Percentiles rank a stretch among this genome's conserved stretches.
phyloP scores from a whole-genome alignment of 2,329 filamentous ascomycete genomes.

The Monilinia polystroma region DNA sequence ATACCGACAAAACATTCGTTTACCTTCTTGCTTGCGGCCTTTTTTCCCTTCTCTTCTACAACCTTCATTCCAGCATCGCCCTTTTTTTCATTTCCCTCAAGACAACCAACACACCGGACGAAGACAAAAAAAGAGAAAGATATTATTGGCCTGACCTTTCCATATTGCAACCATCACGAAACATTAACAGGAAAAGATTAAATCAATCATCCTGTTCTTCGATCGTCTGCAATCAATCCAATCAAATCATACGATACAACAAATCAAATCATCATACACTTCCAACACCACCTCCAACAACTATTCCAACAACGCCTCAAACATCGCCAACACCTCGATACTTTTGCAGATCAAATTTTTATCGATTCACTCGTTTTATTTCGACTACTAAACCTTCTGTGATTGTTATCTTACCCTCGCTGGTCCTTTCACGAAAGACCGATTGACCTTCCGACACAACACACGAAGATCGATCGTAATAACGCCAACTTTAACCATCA shows the following conservation, averaged over 20 bases:
- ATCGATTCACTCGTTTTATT: constrained; percentile 16
- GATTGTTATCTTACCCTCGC: background rate
- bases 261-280: too few relatives aligned
- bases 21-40: constrained; percentile 13
- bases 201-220: background rate
- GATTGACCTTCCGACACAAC: background rate
- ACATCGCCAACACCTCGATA: background rate
- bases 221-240: background rate
- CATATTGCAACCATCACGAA: background rate
- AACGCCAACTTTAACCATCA: background rate
- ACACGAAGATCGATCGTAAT: background rate
- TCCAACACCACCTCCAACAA: too few relatives aligned
- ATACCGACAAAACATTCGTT: constrained; percentile 10
- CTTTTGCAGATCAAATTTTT: background rate
- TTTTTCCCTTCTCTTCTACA: background rate
- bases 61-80: constrained; percentile 21
- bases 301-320: too few relatives aligned
- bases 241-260: too few relatives aligned
- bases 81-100: constrained; percentile 3
- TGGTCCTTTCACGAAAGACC: background rate
- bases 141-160: constrained; percentile 1
- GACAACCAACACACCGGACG: background rate
- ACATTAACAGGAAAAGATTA: background rate
- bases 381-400: background rate
- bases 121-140: constrained; percentile 1